Evolutionary conservation across 2,329 filamentous ascomycete species (phyloP), one percentile per base, ranked within the genome.

Genomic region (Fusarium subglutinans): DNA sequence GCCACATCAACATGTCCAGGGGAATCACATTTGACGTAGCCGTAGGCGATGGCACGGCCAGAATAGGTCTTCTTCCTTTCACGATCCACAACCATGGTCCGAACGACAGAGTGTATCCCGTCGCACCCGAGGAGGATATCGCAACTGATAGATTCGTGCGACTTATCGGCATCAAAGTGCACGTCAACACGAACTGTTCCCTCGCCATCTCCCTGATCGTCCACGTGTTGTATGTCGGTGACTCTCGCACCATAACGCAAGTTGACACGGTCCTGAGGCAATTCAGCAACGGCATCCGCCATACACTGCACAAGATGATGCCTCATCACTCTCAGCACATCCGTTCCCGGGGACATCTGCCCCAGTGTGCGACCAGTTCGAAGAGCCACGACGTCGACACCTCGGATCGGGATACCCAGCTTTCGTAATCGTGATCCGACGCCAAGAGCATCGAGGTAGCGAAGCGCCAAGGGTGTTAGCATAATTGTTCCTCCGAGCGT

Each of bases 1-100:
- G 24, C n/a, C 0, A 8, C 10, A 37, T 0, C 0, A 13, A 40
- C 4, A 6, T 37, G 2, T 18, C 35, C 24, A 18, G 24, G 2
- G 17, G 24, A 40, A n/a, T 30, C 51, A 30, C 35, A 18, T 5
- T 40, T 3, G 8, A 55, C 35, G 13, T 55, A 40, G 14, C 51
- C 51, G 7, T 55, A 55, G 7, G 24, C 35, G 1, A 55, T 22
- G 3, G 51, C 24, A 40, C 51, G 14, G 4, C 51, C 35, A 13
- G 51, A 40, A n/a, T 55, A 55, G 2, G 9, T 37, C 24, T 28
- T 30, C 20, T 18, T 55, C 7, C 51, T 14, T 40, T 18, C 35
- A 26, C 5, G 20, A 5, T 55, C 51, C 4, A 55, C 24, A 18
- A 40, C 51, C 10, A 1, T 22, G 0, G 35, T 18, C 18, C 51